A percentile compares a stretch with the other conserved stretches of the same genome.
These are phyloP conservation scores for Trichoderma aggressivum DNA, from an alignment of 2,329 filamentous ascomycete species.

Conservation along the genomic window DNA sequence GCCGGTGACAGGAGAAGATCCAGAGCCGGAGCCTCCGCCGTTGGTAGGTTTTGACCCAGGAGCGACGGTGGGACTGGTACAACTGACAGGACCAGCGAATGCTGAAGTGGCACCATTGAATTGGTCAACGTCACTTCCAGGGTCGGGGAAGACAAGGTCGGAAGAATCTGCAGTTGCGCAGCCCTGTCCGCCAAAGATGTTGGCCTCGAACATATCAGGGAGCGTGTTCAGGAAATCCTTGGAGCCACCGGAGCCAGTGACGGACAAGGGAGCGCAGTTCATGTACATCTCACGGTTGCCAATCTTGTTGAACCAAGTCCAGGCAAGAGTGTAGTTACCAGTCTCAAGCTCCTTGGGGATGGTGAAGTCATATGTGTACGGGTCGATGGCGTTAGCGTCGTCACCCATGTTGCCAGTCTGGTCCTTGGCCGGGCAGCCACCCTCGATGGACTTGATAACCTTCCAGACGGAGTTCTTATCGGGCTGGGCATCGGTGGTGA, in stretches of 20 bases:
- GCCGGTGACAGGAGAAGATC: not conserved
- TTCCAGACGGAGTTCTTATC: slow-evolving; percentile 70
- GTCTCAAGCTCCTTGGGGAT: slow-evolving; percentile 69
- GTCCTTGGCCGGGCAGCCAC: slow-evolving; percentile 71
- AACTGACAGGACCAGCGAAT: slow-evolving; percentile 27
- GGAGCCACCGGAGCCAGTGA: slow-evolving; percentile 53
- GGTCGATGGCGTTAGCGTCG: slow-evolving; percentile 41
- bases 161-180: slow-evolving; percentile 43
- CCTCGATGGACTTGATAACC: slow-evolving; percentile 84
- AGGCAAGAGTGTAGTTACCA: slow-evolving; percentile 78
- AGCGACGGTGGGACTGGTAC: slow-evolving; percentile 22
- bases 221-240: slow-evolving; percentile 57
- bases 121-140: slow-evolving; percentile 54
- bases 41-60: not conserved
- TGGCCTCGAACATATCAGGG: slow-evolving; percentile 69
- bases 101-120: slow-evolving; percentile 39
- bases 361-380: slow-evolving; percentile 63
- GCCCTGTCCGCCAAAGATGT: slow-evolving; percentile 50
- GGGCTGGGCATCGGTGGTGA: slow-evolving; percentile 74
- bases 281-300: slow-evolving; percentile 98
- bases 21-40: not conserved
- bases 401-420: slow-evolving; percentile 55
- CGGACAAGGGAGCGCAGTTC: slow-evolving; percentile 78
- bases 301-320: slow-evolving; percentile 92
- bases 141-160: slow-evolving; percentile 60